Base-by-base conservation (phyloP, 805 yeast genomes). In the Torulaspora quercuum region DNA sequence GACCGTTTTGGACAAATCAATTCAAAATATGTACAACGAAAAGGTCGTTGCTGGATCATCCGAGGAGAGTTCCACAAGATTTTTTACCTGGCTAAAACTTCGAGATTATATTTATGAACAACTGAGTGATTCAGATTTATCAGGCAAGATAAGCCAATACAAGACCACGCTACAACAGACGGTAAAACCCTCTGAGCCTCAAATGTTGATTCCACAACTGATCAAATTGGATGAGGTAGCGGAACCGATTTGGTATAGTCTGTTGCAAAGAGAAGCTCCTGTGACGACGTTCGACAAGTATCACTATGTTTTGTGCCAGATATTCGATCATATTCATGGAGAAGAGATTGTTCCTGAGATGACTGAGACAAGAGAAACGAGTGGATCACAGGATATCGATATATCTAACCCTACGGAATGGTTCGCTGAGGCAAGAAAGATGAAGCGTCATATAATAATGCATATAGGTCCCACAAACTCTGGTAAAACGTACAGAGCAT, bases 401-500 rank as follows among this genome's bases (percentile, higher is more conserved):
- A 62, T 78, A 15, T 57, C 70, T 11, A 69, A 77, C 44, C 92
- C 92, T 0, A 74, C 74, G 7, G 78, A 78, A 45, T 83, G 95
- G 88, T 92, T 71, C 52, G 95, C 97, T 0, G 77, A 71, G 29
- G 94, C 98, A 0, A 69, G 97, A 25, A 75, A 78, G 45, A 68
- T 87, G 66, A 79, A 77, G 45, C 68, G 99, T 25, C 80, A 82
- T 33, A 70, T 92, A 32, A 72, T 82, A n/a, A 75, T 92, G 78
- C 99, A 92, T 57, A 85, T 92, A 7, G 99, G 99, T 0, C 98
- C 99, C 1, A 92, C 99, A 0, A 92, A 92, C 58, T 80, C 92
- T 48, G 99, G 99, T 8, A 92, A 92, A 53, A 92, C 97, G 0
- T 84, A 85, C 55, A 73, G 75, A 31, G 95, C 97, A 0, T 64